Conservation (phyloP, 73 alveolate genomes). For the Paramecium sexaurelia region DNA sequence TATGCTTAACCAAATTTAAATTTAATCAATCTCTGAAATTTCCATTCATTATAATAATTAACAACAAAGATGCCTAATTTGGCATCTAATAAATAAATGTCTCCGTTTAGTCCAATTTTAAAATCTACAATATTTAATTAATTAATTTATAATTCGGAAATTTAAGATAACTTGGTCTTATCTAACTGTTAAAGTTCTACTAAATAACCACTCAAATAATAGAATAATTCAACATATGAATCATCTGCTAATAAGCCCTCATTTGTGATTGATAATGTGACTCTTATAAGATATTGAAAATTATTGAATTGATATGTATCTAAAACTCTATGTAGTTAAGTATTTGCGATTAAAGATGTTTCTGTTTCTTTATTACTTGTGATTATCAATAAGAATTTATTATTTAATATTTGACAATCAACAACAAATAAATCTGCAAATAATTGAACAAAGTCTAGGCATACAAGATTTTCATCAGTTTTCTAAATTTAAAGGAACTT, state of each 20-base stretch:
- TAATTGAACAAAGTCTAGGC: background rate
- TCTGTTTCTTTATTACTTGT: background rate
- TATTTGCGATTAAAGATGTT: background rate
- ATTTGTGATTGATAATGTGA: background rate
- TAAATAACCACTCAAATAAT: background rate
- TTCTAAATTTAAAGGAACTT: too few species aligned
- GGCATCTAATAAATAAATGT: slow-evolving; percentile 1
- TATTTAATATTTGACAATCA: background rate
- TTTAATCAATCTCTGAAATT: background rate
- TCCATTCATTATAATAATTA: background rate
- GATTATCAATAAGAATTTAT: background rate
- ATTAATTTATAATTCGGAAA: background rate
- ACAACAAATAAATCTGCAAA: background rate
- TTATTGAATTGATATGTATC: background rate
- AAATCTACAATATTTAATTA: background rate
- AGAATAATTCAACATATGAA: background rate
- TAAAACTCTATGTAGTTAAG: background rate
- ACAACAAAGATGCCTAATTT: background rate
- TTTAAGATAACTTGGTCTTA: background rate
- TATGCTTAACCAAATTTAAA: background rate
- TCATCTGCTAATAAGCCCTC: background rate
- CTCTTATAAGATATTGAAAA: background rate
- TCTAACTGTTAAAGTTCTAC: background rate
- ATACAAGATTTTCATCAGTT: background rate
- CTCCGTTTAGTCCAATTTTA: background rate